Base-by-base conservation (phyloP, 2,329 filamentous ascomycete species). In the Nothomitra cinnamomea region DNA sequence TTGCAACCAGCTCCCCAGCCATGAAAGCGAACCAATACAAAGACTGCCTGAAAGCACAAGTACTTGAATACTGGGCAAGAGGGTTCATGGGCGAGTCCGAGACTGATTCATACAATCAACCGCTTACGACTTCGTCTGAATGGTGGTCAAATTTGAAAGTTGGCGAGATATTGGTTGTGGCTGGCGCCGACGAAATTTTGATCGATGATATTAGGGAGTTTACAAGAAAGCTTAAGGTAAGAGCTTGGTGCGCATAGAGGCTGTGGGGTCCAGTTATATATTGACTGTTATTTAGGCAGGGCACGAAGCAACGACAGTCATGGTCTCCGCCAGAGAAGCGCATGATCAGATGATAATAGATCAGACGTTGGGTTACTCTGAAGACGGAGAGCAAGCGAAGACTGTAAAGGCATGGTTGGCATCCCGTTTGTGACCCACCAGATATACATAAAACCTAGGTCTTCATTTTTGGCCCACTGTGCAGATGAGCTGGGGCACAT, bases 131-230 rank as follows among this genome's bases (percentile, higher is more conserved):
- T 24, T 38, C 52, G 19, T 38, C 36, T 1, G 52, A 53, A 3
- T 53, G 52, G 52, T 53, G 52, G 52, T 38, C 35, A 8, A 25
- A 21, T 19, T 24, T 45, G 10, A 17, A 21, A 17, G 43, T 48
- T 15, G 24, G 36, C 12, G 52, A 53, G 24, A 53, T 53, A 8
- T 40, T 53, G 19, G 28, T 47, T 17, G 28, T 49, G 40, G 43
- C 52, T 7, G 52, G 40, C 28, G 13, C 19, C 10, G 40, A 53
- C 21, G 52, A 53, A 22, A 3, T 38, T 6, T 10, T 49, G 22
- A 17, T 49, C 3, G 52, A 53, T 10, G 52, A 53, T 53, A 53
- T 53, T 28, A 51, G 19, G 41, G 40, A 38, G 22, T 48, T 53
- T 51, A 40, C 22, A 8, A 43, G 36, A 17, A 53, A 38, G 38